phyloP scores from a whole-genome alignment of 1,139 yeast species.

The Casaregolazyma lundiana region DNA sequence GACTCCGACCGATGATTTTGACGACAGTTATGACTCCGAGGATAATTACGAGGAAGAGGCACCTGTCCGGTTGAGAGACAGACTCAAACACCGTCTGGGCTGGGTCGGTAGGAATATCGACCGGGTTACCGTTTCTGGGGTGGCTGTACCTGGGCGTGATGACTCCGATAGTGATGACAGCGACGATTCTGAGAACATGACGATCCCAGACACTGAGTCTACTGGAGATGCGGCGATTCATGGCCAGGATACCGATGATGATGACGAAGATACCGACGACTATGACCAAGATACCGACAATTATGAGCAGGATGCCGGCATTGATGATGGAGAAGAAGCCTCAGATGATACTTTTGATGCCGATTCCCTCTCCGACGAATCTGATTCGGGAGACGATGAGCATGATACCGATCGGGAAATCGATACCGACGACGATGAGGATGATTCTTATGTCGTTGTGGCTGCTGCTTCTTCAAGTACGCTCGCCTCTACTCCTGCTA shows the following conservation, averaged over 20 bases:
- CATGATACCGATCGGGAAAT: background rate
- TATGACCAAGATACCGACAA: slow-evolving; percentile 5
- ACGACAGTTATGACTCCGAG: slow-evolving; percentile 2
- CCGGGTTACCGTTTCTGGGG: background rate
- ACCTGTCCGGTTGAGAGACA: background rate
- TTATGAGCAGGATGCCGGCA: slow-evolving; percentile 8
- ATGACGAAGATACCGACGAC: slow-evolving; percentile 1
- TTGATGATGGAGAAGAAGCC: background rate
- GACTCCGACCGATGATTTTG: background rate
- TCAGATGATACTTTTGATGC: background rate
- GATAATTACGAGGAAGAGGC: slow-evolving; percentile 10
- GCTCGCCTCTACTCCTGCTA: background rate
- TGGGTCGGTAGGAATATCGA: background rate
- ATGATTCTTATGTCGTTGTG: background rate
- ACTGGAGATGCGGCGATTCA: too few species aligned
- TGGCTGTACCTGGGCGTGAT: slow-evolving; percentile 1
- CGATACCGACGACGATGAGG: slow-evolving; percentile 12
- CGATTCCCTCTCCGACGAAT: background rate
- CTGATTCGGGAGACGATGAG: background rate
- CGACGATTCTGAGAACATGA: background rate
- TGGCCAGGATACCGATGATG: slow-evolving; percentile 11
- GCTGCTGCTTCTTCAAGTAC: background rate
- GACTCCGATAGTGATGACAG: slow-evolving; percentile 1
- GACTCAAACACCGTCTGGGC: background rate
- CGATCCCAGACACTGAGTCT: background rate